Percentiles rank a stretch among this genome's conserved stretches.
These are phyloP conservation scores for Phaeosphaeriaceae sp. DNA, from an alignment of 2,329 filamentous ascomycete genomes.

Conservation along the genomic window DNA sequence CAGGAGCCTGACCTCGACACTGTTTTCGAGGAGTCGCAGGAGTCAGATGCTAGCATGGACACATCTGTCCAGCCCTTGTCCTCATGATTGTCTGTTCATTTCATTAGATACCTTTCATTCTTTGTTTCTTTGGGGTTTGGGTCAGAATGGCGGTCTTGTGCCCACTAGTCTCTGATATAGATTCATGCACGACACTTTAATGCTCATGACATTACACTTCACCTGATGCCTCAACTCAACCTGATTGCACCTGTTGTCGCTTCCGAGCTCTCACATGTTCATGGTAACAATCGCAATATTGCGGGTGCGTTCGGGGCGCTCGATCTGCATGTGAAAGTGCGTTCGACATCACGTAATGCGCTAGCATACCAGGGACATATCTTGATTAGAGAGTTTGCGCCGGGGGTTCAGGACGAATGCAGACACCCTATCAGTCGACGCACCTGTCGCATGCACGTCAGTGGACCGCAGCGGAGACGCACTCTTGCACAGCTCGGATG, in stretches of 20 bases:
- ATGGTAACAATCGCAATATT: background rate
- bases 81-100: background rate
- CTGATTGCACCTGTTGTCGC: no score
- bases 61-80: background rate
- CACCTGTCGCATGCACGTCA: background rate
- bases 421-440: background rate
- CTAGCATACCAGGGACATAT: background rate
- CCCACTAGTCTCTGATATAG: background rate
- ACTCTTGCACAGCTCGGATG: background rate
- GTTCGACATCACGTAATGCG: background rate
- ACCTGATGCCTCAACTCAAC: no score
- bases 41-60: background rate
- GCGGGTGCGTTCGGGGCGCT: background rate
- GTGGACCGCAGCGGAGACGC: background rate
- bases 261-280: background rate
- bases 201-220: background rate
- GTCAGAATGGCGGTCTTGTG: background rate
- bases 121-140: constrained; percentile 2
- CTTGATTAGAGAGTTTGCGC: background rate
- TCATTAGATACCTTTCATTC: constrained; percentile 23
- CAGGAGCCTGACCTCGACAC: background rate
- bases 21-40: background rate
- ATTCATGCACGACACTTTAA: background rate
- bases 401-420: background rate
- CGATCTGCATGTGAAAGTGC: background rate